These are phyloP conservation scores for Aspergillus terreus DNA, from an alignment of 2,329 filamentous ascomycete species.

Conservation along the genomic window DNA sequence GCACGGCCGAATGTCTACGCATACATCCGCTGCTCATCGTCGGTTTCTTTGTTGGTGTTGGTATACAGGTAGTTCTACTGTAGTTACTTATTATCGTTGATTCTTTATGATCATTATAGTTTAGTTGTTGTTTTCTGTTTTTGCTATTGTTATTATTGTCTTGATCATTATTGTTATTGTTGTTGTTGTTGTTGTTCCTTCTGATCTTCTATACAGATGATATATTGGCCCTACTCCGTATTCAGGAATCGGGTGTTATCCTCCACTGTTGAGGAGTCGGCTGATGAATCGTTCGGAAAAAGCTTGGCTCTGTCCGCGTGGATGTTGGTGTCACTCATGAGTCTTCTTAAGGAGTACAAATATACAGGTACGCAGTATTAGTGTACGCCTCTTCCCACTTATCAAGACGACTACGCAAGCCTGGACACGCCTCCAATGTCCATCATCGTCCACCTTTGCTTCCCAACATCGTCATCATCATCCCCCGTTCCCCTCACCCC, in stretches of 20 bases:
- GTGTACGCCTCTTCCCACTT: not conserved
- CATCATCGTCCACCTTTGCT: too few relatives aligned
- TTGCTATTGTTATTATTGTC: not conserved
- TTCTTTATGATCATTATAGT: not conserved
- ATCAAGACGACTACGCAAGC: conserved; percentile 3
- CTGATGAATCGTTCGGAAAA: conserved; percentile 13
- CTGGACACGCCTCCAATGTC: not conserved
- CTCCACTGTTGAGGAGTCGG: conserved; percentile 11
- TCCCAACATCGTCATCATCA: too few relatives aligned
- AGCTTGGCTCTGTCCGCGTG: conserved; percentile 14
- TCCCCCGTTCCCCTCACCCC: too few relatives aligned
- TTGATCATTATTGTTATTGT: not conserved
- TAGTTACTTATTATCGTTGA: not conserved
- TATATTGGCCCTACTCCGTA: not conserved
- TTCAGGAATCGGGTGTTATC: not conserved
- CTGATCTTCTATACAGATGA: not conserved
- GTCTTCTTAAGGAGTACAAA: not conserved
- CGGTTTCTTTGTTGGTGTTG: not conserved
- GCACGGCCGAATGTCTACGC: conserved; percentile 3
- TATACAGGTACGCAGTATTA: not conserved
- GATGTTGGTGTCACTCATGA: not conserved
- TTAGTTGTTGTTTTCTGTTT: not conserved
- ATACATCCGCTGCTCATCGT: not conserved
- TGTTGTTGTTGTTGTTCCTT: not conserved
- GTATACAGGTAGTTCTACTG: too few relatives aligned